These are phyloP conservation scores for Suillus subaureus DNA, from an alignment of 768 basidiomycete genomes.

Conservation along the genomic window DNA sequence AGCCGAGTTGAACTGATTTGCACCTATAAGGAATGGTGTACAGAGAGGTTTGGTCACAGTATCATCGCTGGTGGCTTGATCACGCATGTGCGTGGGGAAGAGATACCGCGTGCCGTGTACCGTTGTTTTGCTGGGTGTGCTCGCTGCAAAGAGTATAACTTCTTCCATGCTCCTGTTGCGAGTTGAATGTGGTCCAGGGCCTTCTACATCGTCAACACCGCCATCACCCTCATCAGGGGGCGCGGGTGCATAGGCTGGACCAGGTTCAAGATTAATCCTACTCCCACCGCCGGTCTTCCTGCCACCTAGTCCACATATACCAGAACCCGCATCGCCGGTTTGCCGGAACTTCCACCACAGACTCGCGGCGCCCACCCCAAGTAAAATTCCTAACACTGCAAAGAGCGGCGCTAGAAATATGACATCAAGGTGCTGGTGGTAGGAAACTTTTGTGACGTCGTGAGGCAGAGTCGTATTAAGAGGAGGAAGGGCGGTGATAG, in stretches of 20 bases:
- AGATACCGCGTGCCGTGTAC: conserved; percentile 30
- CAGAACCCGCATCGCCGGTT: background rate
- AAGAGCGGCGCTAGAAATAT: conserved; percentile 32
- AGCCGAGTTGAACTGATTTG: conserved; percentile 24
- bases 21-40: conserved; percentile 11
- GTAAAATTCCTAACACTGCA: conserved; percentile 24
- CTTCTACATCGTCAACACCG: conserved; percentile 16
- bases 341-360: conserved; percentile 18
- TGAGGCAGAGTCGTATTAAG: conserved; percentile 16
- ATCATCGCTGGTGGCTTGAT: conserved; percentile 13
- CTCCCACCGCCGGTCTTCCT: conserved; percentile 3
- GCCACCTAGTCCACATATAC: background rate
- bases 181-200: conserved; percentile 2
- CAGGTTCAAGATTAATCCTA: conserved; percentile 20
- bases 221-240: conserved; percentile 16
- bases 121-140: conserved; percentile 33
- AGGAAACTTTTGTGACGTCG: conserved; percentile 20
- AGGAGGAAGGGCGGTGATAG: conserved; percentile 37
- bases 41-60: conserved; percentile 8
- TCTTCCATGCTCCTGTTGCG: conserved; percentile 27
- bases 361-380: conserved; percentile 21
- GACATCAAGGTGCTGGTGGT: conserved; percentile 26
- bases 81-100: conserved; percentile 14
- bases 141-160: conserved; percentile 24
- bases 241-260: conserved; percentile 29